These are phyloP conservation scores for Scalesia atractyloides DNA, from an alignment of 129 eudicot genomes.

Conservation along the genomic window DNA sequence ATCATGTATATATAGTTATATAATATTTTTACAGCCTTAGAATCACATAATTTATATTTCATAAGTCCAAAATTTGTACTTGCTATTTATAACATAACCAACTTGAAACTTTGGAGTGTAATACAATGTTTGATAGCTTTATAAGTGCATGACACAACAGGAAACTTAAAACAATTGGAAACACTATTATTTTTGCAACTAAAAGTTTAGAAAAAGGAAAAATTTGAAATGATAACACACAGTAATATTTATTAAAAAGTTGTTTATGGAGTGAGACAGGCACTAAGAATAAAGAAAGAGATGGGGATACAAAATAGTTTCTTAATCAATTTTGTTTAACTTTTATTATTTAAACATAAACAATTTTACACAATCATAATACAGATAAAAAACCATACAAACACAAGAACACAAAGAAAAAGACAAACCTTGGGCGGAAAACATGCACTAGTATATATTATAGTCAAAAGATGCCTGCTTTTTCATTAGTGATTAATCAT, in stretches of 20 bases:
- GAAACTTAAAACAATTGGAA: slow-evolving; percentile 4
- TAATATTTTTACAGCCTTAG: neutral
- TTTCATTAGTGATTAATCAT: neutral
- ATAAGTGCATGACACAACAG: slow-evolving; percentile 18
- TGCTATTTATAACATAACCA: neutral
- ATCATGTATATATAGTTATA: neutral
- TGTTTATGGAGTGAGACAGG: slow-evolving; percentile 25
- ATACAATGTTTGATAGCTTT: slow-evolving; percentile 5
- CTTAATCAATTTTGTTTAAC: neutral
- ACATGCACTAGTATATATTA: neutral
- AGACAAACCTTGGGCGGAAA: slow-evolving; percentile 1
- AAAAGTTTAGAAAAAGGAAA: slow-evolving; percentile 11
- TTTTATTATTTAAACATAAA: neutral
- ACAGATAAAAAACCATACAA: neutral
- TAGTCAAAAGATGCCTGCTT: slow-evolving; percentile 2
- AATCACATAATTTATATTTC: neutral
- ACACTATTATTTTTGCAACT: slow-evolving; percentile 9
- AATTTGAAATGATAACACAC: slow-evolving; percentile 3
- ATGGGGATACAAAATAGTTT: neutral
- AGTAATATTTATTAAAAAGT: neutral
- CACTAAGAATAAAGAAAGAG: slow-evolving; percentile 21
- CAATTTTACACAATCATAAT: neutral
- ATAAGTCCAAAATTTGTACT: neutral
- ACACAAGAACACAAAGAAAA: neutral
- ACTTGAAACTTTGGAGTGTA: neutral